Conservation (phyloP, 2,329 filamentous ascomycete genomes). For the Ophiostoma pallidulum region DNA sequence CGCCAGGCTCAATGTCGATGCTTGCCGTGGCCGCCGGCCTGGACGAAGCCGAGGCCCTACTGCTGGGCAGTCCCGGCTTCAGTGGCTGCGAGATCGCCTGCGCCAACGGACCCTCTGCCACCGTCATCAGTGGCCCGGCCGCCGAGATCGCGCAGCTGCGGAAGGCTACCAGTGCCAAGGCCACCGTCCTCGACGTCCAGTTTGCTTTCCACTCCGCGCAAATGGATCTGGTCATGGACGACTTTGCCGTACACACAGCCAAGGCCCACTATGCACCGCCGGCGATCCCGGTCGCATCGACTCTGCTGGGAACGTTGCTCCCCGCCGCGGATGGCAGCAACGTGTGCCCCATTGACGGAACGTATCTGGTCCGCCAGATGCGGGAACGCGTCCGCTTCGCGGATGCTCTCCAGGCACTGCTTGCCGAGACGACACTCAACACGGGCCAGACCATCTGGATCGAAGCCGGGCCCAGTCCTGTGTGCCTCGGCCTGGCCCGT, state of each 20-base stretch:
- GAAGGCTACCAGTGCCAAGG: not conserved
- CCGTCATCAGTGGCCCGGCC: slow-evolving; percentile 46
- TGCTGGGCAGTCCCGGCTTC: slow-evolving; percentile 16
- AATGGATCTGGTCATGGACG: slow-evolving; percentile 32
- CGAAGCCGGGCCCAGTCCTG: not conserved
- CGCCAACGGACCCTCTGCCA: slow-evolving; percentile 54
- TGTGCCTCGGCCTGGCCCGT: not conserved
- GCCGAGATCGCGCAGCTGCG: slow-evolving; percentile 33
- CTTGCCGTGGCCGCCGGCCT: slow-evolving; percentile 20
- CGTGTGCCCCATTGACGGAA: slow-evolving; percentile 33
- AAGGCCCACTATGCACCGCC: slow-evolving; percentile 33
- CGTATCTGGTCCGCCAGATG: slow-evolving; percentile 52
- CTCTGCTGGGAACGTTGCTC: slow-evolving; percentile 42
- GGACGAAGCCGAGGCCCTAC: slow-evolving; percentile 14
- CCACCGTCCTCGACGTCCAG: slow-evolving; percentile 13
- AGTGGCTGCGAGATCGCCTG: slow-evolving; percentile 40
- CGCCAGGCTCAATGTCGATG: slow-evolving; percentile 26
- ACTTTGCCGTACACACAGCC: slow-evolving; percentile 34
- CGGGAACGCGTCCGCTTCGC: slow-evolving; percentile 59
- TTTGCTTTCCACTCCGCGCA: slow-evolving; percentile 31
- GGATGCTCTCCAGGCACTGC: not conserved
- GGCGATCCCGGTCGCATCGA: slow-evolving; percentile 44
- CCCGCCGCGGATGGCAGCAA: slow-evolving; percentile 32
- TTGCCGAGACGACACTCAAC: not conserved
- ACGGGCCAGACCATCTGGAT: not conserved